Percentiles rank a stretch among this genome's conserved stretches.
These are phyloP conservation scores for Hansfordia pulvinata DNA, from an alignment of 2,329 filamentous ascomycete species.

Conservation along the genomic window DNA sequence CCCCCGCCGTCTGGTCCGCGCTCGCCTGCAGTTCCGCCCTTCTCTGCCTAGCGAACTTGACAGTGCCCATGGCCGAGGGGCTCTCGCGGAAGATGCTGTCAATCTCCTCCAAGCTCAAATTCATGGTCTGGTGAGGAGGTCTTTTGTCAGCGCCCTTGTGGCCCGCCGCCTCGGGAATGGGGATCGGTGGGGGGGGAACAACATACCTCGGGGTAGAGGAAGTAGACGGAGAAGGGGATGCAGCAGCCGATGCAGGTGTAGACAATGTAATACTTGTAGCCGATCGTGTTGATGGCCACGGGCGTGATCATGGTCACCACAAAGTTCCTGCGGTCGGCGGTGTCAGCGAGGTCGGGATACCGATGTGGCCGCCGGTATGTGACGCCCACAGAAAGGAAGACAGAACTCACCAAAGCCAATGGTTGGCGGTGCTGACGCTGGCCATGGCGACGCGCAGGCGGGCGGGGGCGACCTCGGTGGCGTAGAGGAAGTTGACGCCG, in stretches of 20 bases:
- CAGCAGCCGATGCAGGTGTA: conserved; percentile 29
- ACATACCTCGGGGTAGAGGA: conserved; percentile 31
- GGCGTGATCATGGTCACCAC: conserved; percentile 28
- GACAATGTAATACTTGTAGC: conserved; percentile 35
- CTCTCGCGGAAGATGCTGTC: conserved; percentile 27
- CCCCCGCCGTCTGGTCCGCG: no score
- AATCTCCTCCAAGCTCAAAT: conserved; percentile 30
- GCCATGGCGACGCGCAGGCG: conserved; percentile 38
- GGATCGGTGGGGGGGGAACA: no score
- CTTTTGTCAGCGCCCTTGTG: no score
- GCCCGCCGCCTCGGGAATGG: no score
- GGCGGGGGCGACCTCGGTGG: conserved; percentile 42
- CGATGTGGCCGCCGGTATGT: no score
- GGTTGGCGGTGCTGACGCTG: conserved; percentile 38
- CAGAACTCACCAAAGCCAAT: conserved; percentile 29
- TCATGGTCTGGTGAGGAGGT: no score
- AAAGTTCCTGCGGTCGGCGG: conserved; percentile 24
- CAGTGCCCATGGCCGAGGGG: conserved; percentile 20
- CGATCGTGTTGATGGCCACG: conserved; percentile 33
- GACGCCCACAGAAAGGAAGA: background rate
- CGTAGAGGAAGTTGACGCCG: conserved; percentile 46
- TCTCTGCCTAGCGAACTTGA: conserved; percentile 21
- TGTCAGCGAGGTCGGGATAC: conserved; percentile 2
- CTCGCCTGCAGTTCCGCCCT: no score
- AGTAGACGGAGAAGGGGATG: conserved; percentile 28